Evolutionary conservation across 2,329 filamentous ascomycete genomes (phyloP).

Genomic region (Penicillium fuscoglaucum): DNA sequence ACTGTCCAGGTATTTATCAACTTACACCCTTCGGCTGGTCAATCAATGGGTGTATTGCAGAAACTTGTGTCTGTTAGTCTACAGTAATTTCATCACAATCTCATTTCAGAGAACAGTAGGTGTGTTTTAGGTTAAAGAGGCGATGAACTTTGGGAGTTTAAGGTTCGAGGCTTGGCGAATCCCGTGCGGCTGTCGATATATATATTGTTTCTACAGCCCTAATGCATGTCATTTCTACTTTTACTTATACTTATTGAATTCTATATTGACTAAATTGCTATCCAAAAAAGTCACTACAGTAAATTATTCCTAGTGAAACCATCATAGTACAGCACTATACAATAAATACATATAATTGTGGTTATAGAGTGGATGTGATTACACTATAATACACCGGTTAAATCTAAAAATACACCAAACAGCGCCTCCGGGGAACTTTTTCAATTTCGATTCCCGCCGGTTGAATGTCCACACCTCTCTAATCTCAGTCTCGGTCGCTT

Average conservation of each 20-base stretch:
- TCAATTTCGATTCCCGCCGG: constrained; percentile 15
- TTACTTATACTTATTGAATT: not conserved
- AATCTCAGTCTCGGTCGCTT: constrained; percentile 7
- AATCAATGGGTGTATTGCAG: not conserved
- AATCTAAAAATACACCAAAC: constrained; percentile 6
- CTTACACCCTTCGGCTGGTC: not conserved
- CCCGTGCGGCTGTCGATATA: not conserved
- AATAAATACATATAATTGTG: not conserved
- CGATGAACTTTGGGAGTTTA: not conserved
- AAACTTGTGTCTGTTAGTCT: not conserved
- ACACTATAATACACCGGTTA: not conserved
- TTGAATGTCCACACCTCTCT: constrained; percentile 1
- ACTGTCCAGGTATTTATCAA: not conserved
- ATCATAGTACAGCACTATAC: not conserved
- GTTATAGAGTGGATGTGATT: not conserved
- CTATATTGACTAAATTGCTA: rapidly evolving
- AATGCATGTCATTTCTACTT: not conserved
- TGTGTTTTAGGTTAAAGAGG: not conserved
- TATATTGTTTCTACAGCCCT: not conserved
- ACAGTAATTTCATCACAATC: not conserved
- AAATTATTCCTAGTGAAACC: no score
- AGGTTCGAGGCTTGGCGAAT: constrained; percentile 5
- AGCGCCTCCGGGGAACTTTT: constrained; percentile 10
- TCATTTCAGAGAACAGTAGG: not conserved
- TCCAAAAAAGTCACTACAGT: rapidly evolving